Conservation (phyloP, 768 basidiomycete species). For the Lanmaoa rubissima region DNA sequence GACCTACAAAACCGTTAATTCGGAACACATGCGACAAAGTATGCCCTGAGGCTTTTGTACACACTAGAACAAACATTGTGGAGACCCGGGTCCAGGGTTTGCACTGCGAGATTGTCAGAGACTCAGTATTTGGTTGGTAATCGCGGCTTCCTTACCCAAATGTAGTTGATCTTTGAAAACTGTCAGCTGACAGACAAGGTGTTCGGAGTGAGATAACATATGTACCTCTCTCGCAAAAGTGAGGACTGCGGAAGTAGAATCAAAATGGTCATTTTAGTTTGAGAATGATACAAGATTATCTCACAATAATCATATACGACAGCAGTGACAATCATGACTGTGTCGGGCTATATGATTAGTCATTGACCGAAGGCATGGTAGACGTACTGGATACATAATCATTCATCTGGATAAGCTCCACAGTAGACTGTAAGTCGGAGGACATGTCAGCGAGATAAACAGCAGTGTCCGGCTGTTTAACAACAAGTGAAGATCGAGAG, state of each 20-base stretch:
- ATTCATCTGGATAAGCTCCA: background rate
- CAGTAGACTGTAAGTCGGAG: background rate
- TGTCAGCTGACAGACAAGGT: background rate
- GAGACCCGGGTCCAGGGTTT: slow-evolving; percentile 12
- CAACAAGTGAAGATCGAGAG: too few relatives aligned
- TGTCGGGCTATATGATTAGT: background rate
- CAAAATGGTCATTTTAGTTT: background rate
- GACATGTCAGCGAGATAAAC: background rate
- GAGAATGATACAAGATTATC: background rate
- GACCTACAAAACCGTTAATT: background rate
- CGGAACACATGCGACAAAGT: background rate
- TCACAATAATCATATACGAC: slow-evolving; percentile 8
- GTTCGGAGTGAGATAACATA: background rate
- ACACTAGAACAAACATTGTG: slow-evolving; percentile 5
- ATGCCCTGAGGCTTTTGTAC: background rate
- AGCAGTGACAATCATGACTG: background rate
- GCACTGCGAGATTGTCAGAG: background rate
- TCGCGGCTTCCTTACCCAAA: slow-evolving; percentile 8
- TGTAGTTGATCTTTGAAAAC: slow-evolving; percentile 4
- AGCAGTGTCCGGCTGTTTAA: too few relatives aligned
- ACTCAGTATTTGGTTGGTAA: too few relatives aligned
- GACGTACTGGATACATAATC: background rate
- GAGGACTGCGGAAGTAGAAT: background rate
- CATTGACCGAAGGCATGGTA: background rate
- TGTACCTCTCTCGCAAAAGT: slow-evolving; percentile 1